Evolutionary conservation across 768 basidiomycete genomes (phyloP), one percentile per base, ranked within the genome.

Genomic region (Calvatia gigantea): DNA sequence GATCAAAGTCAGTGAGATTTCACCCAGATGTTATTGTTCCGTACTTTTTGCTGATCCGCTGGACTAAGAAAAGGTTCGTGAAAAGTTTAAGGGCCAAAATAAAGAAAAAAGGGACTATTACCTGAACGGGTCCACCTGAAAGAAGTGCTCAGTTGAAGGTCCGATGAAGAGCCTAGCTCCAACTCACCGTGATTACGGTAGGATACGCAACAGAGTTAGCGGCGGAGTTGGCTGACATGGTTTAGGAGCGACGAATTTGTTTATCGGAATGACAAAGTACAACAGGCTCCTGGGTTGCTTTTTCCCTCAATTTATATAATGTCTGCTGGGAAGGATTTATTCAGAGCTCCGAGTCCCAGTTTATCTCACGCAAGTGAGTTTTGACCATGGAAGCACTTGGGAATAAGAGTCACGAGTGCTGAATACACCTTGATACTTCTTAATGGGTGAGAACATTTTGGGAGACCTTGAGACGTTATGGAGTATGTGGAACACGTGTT

Each of bases 111-210:
- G 25, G 31, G 8, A 2, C 8, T 62, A 83, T 73, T 61, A 87
- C 85, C 82, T 62, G 64, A 87, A 87, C 1, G 87, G 87, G 64
- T 89, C 86, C 48, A 87, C 77, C 85, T 87, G 52, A 35, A n/a
- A n/a, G n/a, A 33, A 29, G 11, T 41, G 7, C 38, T 45, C 14
- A 48, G 1, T 39, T 33, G 17, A 32, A 31, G n/a, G 14, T 32
- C 41, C 14, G 15, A n/a, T 5, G 31, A 27, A 19, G 49, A n/a
- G 4, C 19, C 17, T 2, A 21, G 47, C 52, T 12, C n/a, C 17
- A 17, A 32, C 71, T 58, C 58, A 84, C 84, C 68, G 79, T 67
- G 53, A 88, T 74, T 32, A 87, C 59, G 23, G 81, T 86, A 8
- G 81, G 83, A 62, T 84, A 78, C 6, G 81, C 66, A 15, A 81